Evolutionary conservation across 805 yeast species (phyloP), one percentile per base, ranked within the genome.

Genomic region (Candida glaebosa): DNA sequence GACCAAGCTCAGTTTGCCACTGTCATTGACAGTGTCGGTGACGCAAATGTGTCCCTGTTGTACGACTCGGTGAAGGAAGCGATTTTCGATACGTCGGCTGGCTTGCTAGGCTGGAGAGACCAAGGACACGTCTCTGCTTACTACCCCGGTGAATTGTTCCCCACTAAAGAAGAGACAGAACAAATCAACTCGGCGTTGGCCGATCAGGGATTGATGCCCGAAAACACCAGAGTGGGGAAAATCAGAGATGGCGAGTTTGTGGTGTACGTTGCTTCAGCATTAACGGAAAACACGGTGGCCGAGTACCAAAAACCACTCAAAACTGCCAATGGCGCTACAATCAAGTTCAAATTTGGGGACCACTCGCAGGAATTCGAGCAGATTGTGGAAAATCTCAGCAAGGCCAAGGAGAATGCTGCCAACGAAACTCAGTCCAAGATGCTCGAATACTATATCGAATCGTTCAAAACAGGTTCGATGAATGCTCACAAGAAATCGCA

Each of bases 401-500:
- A 71, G 42, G 95, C 96, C 2, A 67, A 64, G 45, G 65, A 77
- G 39, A 67, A 69, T 54, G 87, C 81, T 15, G 89, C 93, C 35
- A 87, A 87, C 58, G 84, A 79, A 31, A 82, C 78, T 22, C 93
- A 88, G 60, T 56, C 50, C 10, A 71, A 76, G 42, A 80, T 88
- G 87, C 59, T 87, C 25, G 76, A 71, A 7, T 67, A 75, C 35
- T 88, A 88, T 58, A 74, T 79, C 41, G 76, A 77, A 35, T 78
- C 93, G 9, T 88, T 88, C 62, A 63, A 71, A 49, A 81, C 91
- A 10, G 96, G 96, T 16, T 83, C 91, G 3, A 82, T 87, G 79
- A 78, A 81, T 48, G 86, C 90, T 8, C 96, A 88, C 63, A 84
- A 84, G 54, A 78, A 84, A 44, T 84, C 96, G 1, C 96, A 88